Base-by-base conservation (phyloP, 2,329 filamentous ascomycete species). In the Cladophialophora yegresii region DNA sequence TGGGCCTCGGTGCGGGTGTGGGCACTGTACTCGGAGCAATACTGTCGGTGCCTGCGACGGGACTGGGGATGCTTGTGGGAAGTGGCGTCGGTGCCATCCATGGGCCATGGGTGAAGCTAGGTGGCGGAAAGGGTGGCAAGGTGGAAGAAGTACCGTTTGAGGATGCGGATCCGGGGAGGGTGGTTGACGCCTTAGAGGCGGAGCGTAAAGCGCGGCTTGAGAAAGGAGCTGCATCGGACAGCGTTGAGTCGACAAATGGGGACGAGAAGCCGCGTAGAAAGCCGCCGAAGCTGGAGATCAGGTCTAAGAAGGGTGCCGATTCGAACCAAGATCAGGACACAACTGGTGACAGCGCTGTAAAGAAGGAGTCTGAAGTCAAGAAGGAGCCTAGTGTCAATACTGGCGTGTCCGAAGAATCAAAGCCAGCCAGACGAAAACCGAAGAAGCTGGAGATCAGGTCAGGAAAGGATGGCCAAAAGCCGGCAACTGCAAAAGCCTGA, bases 41-140 rank as follows among this genome's bases (percentile, higher is more conserved):
- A 12, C 40, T 61, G 8, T 55, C 62, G 6, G 64, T 69, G 16
- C 67, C 67, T 8, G 63, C 61, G n/a, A 58, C 67, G 3, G 61
- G 58, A 4, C 8, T 69, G 36, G 67, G 67, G 12, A 62, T 63
- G 62, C 62, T 67, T 10, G 62, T 65, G 5, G 67, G 67, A 20
- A 64, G 23, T 40, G 64, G 61, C 7, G 56, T 63, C 5, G 67
- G 67, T 43, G 63, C 64, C 13, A 55, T 69, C 13, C 67, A 63
- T 51, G 67, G 67, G 23, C 67, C 67, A 20, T 69, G 58, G 55
- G 54, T 69, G 28, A 69, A 67, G 54, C 36, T 69, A 5, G 67
- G 67, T 45, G 64, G 55, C 20, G 51, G 51, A 22, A 54, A 54
- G 28, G 51, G 33, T 20, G 51, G 51, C 28, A 33, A 54, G 51